These are phyloP conservation scores for Beta lomatogona DNA, from an alignment of 179 eudicot genomes.

Conservation along the genomic window DNA sequence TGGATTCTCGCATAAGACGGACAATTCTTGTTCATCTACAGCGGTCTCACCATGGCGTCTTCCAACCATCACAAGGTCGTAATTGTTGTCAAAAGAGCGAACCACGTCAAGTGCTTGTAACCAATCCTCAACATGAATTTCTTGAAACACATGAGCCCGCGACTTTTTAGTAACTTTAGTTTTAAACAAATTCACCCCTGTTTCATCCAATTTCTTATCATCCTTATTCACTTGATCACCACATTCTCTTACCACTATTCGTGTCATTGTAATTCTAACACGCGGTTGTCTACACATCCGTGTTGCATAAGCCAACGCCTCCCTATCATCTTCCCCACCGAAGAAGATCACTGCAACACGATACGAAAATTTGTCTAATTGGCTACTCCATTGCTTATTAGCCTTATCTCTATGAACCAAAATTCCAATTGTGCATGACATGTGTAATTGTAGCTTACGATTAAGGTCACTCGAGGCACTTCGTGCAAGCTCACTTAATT, in stretches of 20 bases:
- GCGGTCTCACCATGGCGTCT: constrained; percentile 32
- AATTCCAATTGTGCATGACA: constrained; percentile 36
- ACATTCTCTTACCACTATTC: background rate
- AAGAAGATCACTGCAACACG: constrained; percentile 26
- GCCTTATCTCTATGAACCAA: constrained; percentile 22
- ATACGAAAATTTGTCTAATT: background rate
- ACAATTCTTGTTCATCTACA: background rate
- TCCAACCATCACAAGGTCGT: constrained; percentile 53
- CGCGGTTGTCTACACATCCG: constrained; percentile 30
- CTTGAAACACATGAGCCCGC: constrained; percentile 29
- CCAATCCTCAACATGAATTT: constrained; percentile 46
- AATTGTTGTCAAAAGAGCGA: constrained; percentile 35
- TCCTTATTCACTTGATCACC: background rate
- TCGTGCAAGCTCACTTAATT: background rate
- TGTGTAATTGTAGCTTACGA: constrained; percentile 23
- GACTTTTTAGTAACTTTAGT: background rate
- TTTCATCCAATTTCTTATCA: constrained; percentile 9
- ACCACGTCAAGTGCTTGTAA: constrained; percentile 40
- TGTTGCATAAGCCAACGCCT: constrained; percentile 32
- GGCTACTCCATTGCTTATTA: background rate
- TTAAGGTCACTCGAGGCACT: constrained; percentile 15
- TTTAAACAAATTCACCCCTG: constrained; percentile 24
- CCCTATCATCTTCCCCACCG: constrained; percentile 39
- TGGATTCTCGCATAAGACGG: constrained; percentile 28
- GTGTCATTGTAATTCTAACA: constrained; percentile 24